Base-by-base conservation (phyloP, 306 rosid species). In the Vigna mungo region DNA sequence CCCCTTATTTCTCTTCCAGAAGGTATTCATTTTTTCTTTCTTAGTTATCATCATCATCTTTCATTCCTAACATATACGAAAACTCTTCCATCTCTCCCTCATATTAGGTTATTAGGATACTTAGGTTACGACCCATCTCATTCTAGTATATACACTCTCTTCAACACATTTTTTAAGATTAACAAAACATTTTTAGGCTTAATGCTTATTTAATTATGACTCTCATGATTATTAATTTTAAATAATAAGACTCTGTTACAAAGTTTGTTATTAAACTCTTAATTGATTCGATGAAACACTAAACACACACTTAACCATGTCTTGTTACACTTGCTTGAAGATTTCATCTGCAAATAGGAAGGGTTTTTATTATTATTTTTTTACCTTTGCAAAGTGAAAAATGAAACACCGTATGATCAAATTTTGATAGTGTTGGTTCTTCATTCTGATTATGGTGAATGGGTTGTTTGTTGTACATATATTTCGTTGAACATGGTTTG, bases 1-100 rank as follows among this genome's bases (percentile, higher is more conserved):
- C 87, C 88, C 52, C 87, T 87, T 78, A 71, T 87, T 75, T 63
- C 85, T 32, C 69, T 85, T 61, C 84, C 85, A 3, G 80, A 82
- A 5, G 90, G 90, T 83, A 16, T 64, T 8, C 4, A 25, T 1
- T 46, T 62, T 46, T 4, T 20, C 14, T 17, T 75, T 5, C 47
- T 60, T 9, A 30, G 14, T 47, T 9, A 15, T 61, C n/a, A 14
- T 48, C 27, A 21, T 54, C 6, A n/a, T n/a, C n/a, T 15, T 12
- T 60, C 20, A 60, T 59, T 59, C 39, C 1, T 9, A 60, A 60
- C 2, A 18, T 12, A 11, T 13, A 25, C 37, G 15, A 14, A 14
- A 15, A 14, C 32, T 32, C 2, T 12, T 60, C 21, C 67, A 14
- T 7, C 13, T 15, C 21, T 60, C 15, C 20, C 44, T 3, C 64